Evolutionary conservation across 177 flowering plant species (phyloP).

Genomic region (Vitis hybrid): DNA sequence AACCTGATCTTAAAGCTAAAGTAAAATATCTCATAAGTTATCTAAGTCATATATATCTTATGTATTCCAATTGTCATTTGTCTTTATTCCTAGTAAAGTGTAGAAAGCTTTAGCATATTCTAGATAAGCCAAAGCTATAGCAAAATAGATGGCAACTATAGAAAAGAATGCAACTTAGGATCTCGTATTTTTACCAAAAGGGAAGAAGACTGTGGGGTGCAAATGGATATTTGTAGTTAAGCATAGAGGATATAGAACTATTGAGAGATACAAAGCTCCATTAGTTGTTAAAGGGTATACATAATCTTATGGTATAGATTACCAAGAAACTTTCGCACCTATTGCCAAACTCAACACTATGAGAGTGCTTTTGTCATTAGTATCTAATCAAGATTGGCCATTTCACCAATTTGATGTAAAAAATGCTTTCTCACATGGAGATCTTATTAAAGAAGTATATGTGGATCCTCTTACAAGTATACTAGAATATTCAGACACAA

Average conservation of each 20-base stretch:
- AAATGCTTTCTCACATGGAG: too few species aligned
- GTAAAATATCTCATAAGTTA: neutral
- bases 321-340: neutral
- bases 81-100: neutral
- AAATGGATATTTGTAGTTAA: too few species aligned
- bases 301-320: neutral
- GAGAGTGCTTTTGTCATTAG: too few species aligned
- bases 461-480: neutral
- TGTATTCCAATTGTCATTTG: neutral
- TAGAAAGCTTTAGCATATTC: too few species aligned
- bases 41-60: conserved; percentile 1
- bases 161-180: neutral
- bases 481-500: too few species aligned
- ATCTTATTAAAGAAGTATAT: neutral
- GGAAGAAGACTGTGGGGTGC: neutral
- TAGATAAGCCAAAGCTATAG: neutral
- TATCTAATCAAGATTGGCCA: neutral
- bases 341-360: neutral
- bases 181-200: neutral
- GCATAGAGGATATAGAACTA: too few species aligned
- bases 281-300: neutral
- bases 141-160: neutral
- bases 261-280: too few species aligned
- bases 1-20: neutral
- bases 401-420: too few species aligned